Evolutionary conservation across 805 yeast genomes (phyloP).

Genomic region (Priceomyces castillae): DNA sequence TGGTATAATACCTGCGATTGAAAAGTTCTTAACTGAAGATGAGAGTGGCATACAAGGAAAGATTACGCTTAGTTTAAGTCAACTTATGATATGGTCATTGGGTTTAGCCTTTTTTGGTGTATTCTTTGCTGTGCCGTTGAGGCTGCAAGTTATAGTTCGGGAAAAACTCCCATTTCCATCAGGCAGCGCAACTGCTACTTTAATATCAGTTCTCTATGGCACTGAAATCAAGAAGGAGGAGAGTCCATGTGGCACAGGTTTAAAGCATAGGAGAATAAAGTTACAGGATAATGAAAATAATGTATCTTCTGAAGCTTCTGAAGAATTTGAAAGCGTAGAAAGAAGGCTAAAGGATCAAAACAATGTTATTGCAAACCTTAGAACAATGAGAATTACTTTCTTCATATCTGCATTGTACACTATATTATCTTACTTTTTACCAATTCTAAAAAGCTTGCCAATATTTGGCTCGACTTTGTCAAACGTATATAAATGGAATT

Average conservation of each 20-base stretch:
- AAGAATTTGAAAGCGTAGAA: constrained; percentile 1
- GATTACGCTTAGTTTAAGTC: constrained; percentile 37
- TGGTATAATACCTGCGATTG: constrained; percentile 95
- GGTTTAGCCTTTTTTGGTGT: constrained; percentile 95
- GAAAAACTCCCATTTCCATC: constrained; percentile 92
- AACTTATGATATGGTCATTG: constrained; percentile 75
- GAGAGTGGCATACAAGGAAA: constrained; percentile 64
- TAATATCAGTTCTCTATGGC: constrained; percentile 83
- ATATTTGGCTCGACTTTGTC: constrained; percentile 70
- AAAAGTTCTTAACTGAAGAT: constrained; percentile 72
- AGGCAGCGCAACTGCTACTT: constrained; percentile 93
- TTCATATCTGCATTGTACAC: constrained; percentile 71
- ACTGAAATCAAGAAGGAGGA: constrained; percentile 48
- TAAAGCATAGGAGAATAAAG: background rate
- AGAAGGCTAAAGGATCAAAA: constrained; percentile 1
- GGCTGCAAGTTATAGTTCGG: constrained; percentile 81
- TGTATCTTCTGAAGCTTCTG: background rate
- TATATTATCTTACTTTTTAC: constrained; percentile 65
- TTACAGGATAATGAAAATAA: background rate
- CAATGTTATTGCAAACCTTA: constrained; percentile 46
- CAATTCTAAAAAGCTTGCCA: constrained; percentile 66
- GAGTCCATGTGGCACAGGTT: background rate
- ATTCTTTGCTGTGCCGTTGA: constrained; percentile 86
- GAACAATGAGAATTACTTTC: constrained; percentile 61
- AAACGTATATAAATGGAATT: constrained; percentile 68